Evolutionary conservation across 1,284 basidiomycete species (phyloP), one percentile per base, ranked within the genome.

Genomic region (Wolfiporia cocos): DNA sequence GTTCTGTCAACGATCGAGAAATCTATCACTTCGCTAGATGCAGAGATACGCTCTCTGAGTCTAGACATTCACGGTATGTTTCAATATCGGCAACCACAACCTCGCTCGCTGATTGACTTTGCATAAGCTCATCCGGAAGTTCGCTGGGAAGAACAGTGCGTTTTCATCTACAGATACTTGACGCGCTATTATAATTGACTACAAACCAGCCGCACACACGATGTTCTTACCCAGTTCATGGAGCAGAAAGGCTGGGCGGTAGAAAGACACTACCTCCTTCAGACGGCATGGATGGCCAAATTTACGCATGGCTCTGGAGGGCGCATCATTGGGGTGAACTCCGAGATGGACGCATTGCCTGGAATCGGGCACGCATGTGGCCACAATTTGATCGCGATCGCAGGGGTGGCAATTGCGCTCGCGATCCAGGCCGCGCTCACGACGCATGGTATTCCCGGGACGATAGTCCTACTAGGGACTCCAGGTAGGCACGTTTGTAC

Each of bases 321-420:
- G n/a, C 68, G 73, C 24, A 73, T 72, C 3, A 76, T 86, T 35
- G 86, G 81, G 2, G 67, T 88, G 41, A 87, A 87, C 57, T 81
- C 82, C 5, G 87, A 92, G 44, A 81, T 82, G 73, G 80, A 82
- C 51, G 70, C 78, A 2, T 63, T 81, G 2, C 72, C 70, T 21
- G 65, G 68, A 20, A 67, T 82, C 39, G 80, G 80, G 3, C 80
- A 91, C 60, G 89, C 81, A 0, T 92, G 89, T 54, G 89, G 88
- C 0, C 87, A 92, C 60, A 92, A 91, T 61, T 70, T 92, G 44
- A 92, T 92, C 48, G 87, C 87, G 33, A 78, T 86, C 47, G 74
- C 78, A 39, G 90, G 88, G 22, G 76, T 87, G 10, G 89, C 80
- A 10, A 73, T 83, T 15, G 80, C 87, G 10, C 59, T 92, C 34